phyloP scores from a whole-genome alignment of 257 asterid genomes.

The Paraleonurus japonicus region DNA sequence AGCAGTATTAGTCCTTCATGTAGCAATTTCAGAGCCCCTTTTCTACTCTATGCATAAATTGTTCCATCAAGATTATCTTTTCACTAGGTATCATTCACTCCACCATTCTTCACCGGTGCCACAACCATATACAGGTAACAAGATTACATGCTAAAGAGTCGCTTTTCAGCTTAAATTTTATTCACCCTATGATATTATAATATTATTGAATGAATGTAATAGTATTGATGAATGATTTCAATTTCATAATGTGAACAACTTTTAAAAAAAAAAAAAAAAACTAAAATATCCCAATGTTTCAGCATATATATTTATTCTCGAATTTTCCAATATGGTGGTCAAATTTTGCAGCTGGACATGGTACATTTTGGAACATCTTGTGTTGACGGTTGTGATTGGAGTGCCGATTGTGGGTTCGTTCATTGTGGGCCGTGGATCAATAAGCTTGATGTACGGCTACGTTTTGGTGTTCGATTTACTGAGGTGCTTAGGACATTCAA shows the following conservation, averaged over 20 bases:
- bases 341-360: constrained; percentile 77
- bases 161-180: no score
- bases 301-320: no score
- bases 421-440: constrained; percentile 63
- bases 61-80: constrained; percentile 62
- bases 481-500: constrained; percentile 86
- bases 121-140: constrained; percentile 73
- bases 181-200: no score
- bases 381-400: constrained; percentile 60
- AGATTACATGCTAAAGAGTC: neutral
- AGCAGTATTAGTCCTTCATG: constrained; percentile 48
- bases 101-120: constrained; percentile 84
- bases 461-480: constrained; percentile 61
- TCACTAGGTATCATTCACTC: constrained; percentile 61
- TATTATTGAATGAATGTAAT: no score
- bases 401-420: constrained; percentile 62
- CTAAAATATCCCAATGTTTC: no score
- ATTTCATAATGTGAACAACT: no score
- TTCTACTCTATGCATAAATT: constrained; percentile 65
- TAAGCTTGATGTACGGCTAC: constrained; percentile 57
- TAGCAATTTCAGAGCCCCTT: constrained; percentile 70
- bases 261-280: no score
- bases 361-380: constrained; percentile 68
- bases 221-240: no score
- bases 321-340: no score